Percentiles rank a stretch among this genome's conserved stretches.
Evolutionary conservation across 2,329 filamentous ascomycete genomes (phyloP).

Genomic region (Incumbomyces delicatus): DNA sequence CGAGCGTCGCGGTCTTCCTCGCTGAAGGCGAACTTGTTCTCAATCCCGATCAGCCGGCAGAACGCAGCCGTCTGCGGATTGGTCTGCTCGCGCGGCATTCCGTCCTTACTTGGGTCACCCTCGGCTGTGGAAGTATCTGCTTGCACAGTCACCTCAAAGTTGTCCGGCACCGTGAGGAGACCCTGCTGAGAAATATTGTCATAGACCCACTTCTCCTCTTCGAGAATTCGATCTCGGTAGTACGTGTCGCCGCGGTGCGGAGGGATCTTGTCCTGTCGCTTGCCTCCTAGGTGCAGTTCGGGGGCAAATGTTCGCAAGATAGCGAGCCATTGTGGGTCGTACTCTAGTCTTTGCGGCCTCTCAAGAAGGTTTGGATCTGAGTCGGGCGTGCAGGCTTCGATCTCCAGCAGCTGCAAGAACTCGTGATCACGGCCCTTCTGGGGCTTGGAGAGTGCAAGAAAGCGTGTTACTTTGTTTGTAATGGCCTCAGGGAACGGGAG

Average conservation of each 20-base stretch:
- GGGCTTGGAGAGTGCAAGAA: slow-evolving; percentile 88
- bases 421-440: slow-evolving; percentile 55
- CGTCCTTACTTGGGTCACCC: slow-evolving; percentile 55
- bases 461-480: slow-evolving; percentile 67
- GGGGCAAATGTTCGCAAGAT: slow-evolving; percentile 74
- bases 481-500: slow-evolving; percentile 62
- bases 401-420: slow-evolving; percentile 69
- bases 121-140: background rate
- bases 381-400: slow-evolving; percentile 39
- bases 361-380: slow-evolving; percentile 13
- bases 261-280: slow-evolving; percentile 44
- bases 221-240: slow-evolving; percentile 59
- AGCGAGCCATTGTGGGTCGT: slow-evolving; percentile 92
- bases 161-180: slow-evolving; percentile 61
- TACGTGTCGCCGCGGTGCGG: slow-evolving; percentile 56
- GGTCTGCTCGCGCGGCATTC: slow-evolving; percentile 69
- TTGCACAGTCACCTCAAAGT: slow-evolving; percentile 57
- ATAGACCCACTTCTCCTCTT: slow-evolving; percentile 69
- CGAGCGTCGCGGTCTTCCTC: slow-evolving; percentile 58
- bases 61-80: slow-evolving; percentile 80
- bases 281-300: slow-evolving; percentile 56
- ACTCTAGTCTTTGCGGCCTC: slow-evolving; percentile 55
- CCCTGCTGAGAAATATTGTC: slow-evolving; percentile 56
- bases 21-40: slow-evolving; percentile 65
- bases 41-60: slow-evolving; percentile 66